Base-by-base conservation (phyloP, 2,329 filamentous ascomycete genomes). In the Epicoccum nigrum region DNA sequence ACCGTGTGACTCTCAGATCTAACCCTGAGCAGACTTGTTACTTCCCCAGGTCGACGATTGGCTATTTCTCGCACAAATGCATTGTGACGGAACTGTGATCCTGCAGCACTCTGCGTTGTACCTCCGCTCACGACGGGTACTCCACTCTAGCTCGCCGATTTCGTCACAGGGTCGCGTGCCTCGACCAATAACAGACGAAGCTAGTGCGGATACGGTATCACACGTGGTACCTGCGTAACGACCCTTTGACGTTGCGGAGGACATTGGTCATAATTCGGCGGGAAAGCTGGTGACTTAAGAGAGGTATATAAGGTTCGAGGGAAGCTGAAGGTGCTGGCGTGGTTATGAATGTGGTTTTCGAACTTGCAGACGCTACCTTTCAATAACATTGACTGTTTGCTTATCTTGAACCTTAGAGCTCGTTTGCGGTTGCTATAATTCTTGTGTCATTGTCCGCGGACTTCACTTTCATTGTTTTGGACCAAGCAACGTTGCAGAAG, bases 161-260 rank as follows among this genome's bases (percentile, higher is more conserved):
- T 30, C 49, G 49, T 52, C 39, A 52, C 38, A 47, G 43, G 39
- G 42, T 46, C n/a, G 13, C 31, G 4, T 4, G 11, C 12, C 13
- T 12, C 28, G 34, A 17, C 49, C 25, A 52, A 47, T 47, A 43
- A 42, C 20, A 13, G 33, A 9, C 6, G 2, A 21, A n/a, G 43
- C 49, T 52, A 43, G 49, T 19, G 33, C 39, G n/a, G 28, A 45
- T 28, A 15, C 16, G 40, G 47, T 33, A 38, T 42, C 20, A 37
- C 49, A 43, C 49, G 49, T 51, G 49, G 37, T 51, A 45, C 37
- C 49, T 46, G 37, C 42, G 32, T 25, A 9, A 34, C 43, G 39
- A 52, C 49, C 43, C 49, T 52, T 52, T 47, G 44, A 44, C 49
- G 44, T 52, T 34, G 43, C 38, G 39, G 42, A 46, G 43, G 27